These are phyloP conservation scores for Dentipellis sp. DNA, from an alignment of 768 basidiomycete species.

Conservation along the genomic window DNA sequence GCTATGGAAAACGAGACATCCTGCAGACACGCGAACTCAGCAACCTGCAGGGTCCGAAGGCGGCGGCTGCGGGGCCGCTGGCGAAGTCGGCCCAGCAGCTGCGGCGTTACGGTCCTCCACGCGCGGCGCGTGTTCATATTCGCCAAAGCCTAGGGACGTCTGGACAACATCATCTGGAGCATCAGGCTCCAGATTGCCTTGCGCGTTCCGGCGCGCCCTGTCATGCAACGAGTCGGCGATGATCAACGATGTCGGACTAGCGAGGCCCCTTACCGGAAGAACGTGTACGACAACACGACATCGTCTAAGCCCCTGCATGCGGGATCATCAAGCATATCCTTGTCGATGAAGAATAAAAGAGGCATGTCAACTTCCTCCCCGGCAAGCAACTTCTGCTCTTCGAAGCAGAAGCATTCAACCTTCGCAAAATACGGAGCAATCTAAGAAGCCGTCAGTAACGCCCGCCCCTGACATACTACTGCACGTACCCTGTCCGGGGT, in stretches of 20 bases:
- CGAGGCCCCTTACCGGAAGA: constrained; percentile 70
- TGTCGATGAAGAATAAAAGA: constrained; percentile 97
- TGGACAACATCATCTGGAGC: constrained; percentile 74
- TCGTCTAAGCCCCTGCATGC: constrained; percentile 80
- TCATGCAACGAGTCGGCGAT: not conserved
- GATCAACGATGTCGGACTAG: not conserved
- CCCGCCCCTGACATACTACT: not conserved
- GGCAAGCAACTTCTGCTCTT: constrained; percentile 91
- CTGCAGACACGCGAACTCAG: too few relatives aligned
- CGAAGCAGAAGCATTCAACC: constrained; percentile 99
- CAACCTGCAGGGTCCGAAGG: not conserved
- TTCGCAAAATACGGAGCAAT: constrained; percentile 98
- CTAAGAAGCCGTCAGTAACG: constrained; percentile 29
- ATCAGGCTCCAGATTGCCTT: constrained; percentile 87
- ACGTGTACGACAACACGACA: constrained; percentile 92
- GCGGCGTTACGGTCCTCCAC: constrained; percentile 21
- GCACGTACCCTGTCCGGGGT: constrained; percentile 85
- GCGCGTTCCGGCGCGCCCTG: constrained; percentile 79
- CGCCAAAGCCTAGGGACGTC: constrained; percentile 67
- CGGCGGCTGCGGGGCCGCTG: not conserved
- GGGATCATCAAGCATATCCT: constrained; percentile 92
- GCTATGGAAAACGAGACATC: not conserved
- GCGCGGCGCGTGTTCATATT: constrained; percentile 41
- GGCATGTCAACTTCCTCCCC: constrained; percentile 98
- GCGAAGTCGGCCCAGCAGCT: not conserved